Base-by-base conservation (phyloP, 257 asterid species). In the Cinchona pubescens region DNA sequence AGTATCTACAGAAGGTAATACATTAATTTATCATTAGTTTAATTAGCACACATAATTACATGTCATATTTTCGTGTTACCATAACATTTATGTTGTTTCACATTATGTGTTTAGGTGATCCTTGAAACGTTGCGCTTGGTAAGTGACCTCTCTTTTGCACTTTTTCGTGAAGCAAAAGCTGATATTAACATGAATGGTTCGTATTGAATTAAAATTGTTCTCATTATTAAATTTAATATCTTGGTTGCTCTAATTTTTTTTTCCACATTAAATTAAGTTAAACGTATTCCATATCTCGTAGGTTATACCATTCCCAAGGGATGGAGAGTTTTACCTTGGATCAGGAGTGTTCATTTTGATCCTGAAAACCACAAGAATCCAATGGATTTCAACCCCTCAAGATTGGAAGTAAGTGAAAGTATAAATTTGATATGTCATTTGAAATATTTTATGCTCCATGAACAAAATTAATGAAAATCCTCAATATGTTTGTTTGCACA, bases 271-370 rank as follows among this genome's bases (percentile, higher is more conserved):
- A n/a, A n/a, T n/a, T n/a, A n/a, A n/a, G n/a, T n/a, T n/a, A n/a
- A n/a, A n/a, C n/a, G n/a, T n/a, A n/a, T n/a, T n/a, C n/a, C n/a
- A n/a, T 42, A 42, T 42, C 46, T 42, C 12, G 29, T 69, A 77
- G 80, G 80, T 19, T 69, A 77, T 63, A 77, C 29, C 4, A 60
- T 77, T 45, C 80, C 80, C 7, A 77, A 77, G 27, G 80, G 80
- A 7, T 77, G 80, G 80, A 70, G 42, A 25, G 56, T 60, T 29
- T 34, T 77, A 27, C 40, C 63, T 27, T 1, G 37, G 69, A 11
- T 35, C 16, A 60, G 76, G 48, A 46, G n/a, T n/a, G 61, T 77
- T 60, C 80, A 70, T 61, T 43, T 77, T 45, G 53, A 77, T 32
- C 66, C 72, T 51, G 66, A 77, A n/a, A 29, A 42, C 42, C 72